phyloP scores from a whole-genome alignment of 495 filamentous ascomycete species.

The Beverwykella pulmonaria region DNA sequence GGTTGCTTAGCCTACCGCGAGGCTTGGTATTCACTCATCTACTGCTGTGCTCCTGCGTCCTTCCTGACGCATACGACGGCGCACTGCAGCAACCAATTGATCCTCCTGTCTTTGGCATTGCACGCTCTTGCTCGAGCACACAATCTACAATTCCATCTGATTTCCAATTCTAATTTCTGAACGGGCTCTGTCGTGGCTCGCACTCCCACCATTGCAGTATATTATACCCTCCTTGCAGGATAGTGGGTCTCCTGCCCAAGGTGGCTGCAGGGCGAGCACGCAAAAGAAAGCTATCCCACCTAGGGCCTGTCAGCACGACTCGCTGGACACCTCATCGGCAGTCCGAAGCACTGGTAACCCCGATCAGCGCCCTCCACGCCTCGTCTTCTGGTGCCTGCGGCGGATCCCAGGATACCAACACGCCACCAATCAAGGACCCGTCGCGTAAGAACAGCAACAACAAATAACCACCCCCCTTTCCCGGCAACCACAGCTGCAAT shows the following conservation, averaged over 20 bases:
- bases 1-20: conserved; percentile 6
- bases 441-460: conserved; percentile 15
- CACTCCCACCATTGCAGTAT: not conserved
- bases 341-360: conserved; percentile 10
- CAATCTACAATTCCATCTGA: not conserved
- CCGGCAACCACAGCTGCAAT: not conserved
- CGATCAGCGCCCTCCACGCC: conserved; percentile 16
- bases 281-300: conserved; percentile 10
- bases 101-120: not conserved
- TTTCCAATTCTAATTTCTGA: not conserved
- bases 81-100: not conserved
- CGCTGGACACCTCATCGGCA: conserved; percentile 15
- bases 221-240: conserved; percentile 27
- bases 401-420: conserved; percentile 18
- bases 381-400: conserved; percentile 7
- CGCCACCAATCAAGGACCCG: conserved; percentile 21
- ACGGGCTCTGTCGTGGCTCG: too few relatives aligned
- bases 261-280: not conserved
- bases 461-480: conserved; percentile 27
- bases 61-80: not conserved
- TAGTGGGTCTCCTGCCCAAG: conserved; percentile 8
- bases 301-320: conserved; percentile 18
- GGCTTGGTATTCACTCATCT: not conserved
- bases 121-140: not conserved
- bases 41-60: not conserved